Conservation (phyloP, 176 grass and related monocot genomes). For the Oryza brachyantha region DNA sequence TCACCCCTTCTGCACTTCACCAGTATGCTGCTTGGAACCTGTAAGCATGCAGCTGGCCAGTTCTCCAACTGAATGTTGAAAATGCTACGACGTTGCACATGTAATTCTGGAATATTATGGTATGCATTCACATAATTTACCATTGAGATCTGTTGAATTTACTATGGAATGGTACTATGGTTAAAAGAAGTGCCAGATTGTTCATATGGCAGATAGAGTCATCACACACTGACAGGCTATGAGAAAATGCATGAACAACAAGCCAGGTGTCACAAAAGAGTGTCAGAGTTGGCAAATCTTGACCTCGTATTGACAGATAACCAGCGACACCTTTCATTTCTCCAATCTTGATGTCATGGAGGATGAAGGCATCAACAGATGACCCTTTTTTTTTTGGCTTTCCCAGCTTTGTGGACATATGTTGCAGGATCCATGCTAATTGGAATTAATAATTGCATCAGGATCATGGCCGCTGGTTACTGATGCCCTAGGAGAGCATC, state of each 20-base stretch:
- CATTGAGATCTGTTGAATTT: background rate
- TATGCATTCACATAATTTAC: background rate
- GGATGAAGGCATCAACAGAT: background rate
- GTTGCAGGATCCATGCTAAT: background rate
- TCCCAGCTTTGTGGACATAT: background rate
- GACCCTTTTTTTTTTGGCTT: background rate
- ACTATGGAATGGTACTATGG: background rate
- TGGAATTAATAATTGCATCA: background rate
- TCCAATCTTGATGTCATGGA: background rate
- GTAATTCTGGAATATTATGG: background rate
- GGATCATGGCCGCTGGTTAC: background rate
- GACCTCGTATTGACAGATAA: background rate
- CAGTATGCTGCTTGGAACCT: background rate
- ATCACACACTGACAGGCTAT: background rate
- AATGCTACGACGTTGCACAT: background rate
- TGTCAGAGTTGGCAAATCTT: background rate
- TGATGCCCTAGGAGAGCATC: slow-evolving; percentile 17
- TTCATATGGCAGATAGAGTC: background rate
- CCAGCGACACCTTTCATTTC: background rate
- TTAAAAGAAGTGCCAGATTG: background rate
- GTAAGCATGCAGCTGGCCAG: slow-evolving; percentile 15
- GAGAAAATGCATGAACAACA: background rate
- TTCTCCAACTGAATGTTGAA: slow-evolving; percentile 13
- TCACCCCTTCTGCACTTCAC: background rate
- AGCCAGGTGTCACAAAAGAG: too few relatives aligned